phyloP scores from a whole-genome alignment of 2,329 filamentous ascomycete genomes.

The Fusarium sororula region DNA sequence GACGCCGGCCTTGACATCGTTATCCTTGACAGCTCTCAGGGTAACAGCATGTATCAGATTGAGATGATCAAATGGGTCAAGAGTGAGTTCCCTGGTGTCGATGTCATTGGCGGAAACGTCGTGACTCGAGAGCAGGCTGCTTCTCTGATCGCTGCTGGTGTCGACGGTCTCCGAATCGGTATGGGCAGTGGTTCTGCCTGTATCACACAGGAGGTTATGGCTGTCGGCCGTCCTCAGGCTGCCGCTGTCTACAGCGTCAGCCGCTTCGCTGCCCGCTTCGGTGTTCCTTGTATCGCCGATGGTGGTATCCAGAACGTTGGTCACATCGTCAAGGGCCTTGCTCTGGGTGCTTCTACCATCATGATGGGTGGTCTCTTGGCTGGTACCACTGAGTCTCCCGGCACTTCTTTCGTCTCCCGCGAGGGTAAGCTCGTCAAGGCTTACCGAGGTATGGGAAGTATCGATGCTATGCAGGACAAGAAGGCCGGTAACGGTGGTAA shows the following conservation, averaged over 20 bases:
- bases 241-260: slow-evolving; percentile 91
- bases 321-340: slow-evolving; percentile 98
- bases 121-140: slow-evolving; percentile 98
- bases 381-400: slow-evolving; percentile 96
- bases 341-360: slow-evolving; percentile 91
- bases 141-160: slow-evolving; percentile 88
- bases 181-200: slow-evolving; percentile 99
- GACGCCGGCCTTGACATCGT: slow-evolving; percentile 96
- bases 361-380: slow-evolving; percentile 99
- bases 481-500: slow-evolving; percentile 82
- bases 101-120: slow-evolving; percentile 98
- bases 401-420: slow-evolving; percentile 93
- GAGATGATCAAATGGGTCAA: slow-evolving; percentile 99
- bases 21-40: slow-evolving; percentile 94
- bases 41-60: slow-evolving; percentile 98
- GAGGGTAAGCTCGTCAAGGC: slow-evolving; percentile 99
- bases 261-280: slow-evolving; percentile 89
- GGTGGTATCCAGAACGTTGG: slow-evolving; percentile 98
- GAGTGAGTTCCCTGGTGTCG: slow-evolving; percentile 81
- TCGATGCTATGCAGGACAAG: slow-evolving; percentile 99
- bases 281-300: slow-evolving; percentile 97
- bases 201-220: slow-evolving; percentile 99
- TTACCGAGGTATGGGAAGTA: slow-evolving; percentile 98
- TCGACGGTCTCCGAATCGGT: slow-evolving; percentile 95
- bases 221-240: slow-evolving; percentile 94